phyloP scores from a whole-genome alignment of 2,329 filamentous ascomycete genomes.

The Diplodia sapinea region DNA sequence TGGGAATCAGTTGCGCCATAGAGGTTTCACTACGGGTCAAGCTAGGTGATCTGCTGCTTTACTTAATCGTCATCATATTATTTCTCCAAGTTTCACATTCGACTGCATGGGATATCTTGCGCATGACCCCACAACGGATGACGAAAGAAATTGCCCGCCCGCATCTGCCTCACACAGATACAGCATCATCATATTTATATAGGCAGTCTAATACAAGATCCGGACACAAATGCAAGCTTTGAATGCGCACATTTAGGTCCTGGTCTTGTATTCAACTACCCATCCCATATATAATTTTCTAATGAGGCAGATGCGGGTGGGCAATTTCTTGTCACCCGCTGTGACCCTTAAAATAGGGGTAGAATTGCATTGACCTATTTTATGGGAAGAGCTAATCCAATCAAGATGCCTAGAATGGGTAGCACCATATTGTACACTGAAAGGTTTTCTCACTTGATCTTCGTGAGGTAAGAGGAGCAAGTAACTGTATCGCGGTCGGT shows the following conservation, averaged over 20 bases:
- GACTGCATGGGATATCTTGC: not conserved
- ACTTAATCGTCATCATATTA: conserved; percentile 6
- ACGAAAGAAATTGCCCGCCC: too few relatives aligned
- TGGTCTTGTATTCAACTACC: too few relatives aligned
- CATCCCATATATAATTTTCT: too few relatives aligned
- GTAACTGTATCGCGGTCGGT: conserved; percentile 12
- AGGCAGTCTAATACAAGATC: too few relatives aligned
- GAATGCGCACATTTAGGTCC: too few relatives aligned
- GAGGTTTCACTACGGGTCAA: conserved; percentile 57
- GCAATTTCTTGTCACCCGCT: too few relatives aligned
- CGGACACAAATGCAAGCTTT: too few relatives aligned
- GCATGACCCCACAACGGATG: not conserved
- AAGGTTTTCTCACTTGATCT: not conserved
- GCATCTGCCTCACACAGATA: too few relatives aligned
- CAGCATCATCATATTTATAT: too few relatives aligned
- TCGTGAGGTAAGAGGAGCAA: not conserved
- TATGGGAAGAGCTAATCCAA: conserved; percentile 4
- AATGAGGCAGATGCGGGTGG: too few relatives aligned
- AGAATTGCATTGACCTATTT: conserved; percentile 16
- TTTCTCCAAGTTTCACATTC: not conserved
- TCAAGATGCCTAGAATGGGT: not conserved
- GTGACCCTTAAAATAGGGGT: not conserved
- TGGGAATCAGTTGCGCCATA: not conserved
- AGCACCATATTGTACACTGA: conserved; percentile 6
- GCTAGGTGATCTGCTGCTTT: conserved; percentile 65